Base-by-base conservation (phyloP, 768 basidiomycete genomes). In the Ephemerocybe angulata region DNA sequence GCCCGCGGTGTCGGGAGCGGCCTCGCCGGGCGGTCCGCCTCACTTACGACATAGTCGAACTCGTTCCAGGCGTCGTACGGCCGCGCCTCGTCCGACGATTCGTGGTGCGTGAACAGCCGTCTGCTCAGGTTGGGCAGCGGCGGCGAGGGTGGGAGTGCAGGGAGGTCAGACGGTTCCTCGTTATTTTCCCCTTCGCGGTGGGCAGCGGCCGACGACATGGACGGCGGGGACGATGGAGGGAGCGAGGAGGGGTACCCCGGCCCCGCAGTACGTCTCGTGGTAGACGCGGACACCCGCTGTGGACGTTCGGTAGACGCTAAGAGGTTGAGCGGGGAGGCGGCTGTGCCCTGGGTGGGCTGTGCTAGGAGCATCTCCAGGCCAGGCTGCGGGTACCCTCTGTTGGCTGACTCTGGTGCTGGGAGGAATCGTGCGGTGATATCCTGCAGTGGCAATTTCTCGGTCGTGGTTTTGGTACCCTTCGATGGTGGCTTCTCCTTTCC, bases 141-240 rank as follows among this genome's bases (percentile, higher is more conserved):
- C 40, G 50, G 19, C 53, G 59, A 52, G 47, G 29, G 25, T 54
- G 52, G 22, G 48, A 40, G 21, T 37, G 42, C 19, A 60, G 54
- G 38, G 63, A 54, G 46, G 48, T 21, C 42, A 57, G 40, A 31
- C 27, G 6, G 13, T 53, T 47, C 47, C 41, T 29, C 37, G 50
- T 54, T 42, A 37, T 29, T 25, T 27, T 27, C 42, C 50, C 15
- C 31, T 10, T 49, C 28, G 27, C 42, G 22, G 10, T 60, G 62
- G 21, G 64, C 56, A 27, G 50, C 47, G 31, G 54, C 28, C 13
- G 48, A 44, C 10, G 60, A 56, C 4, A 60, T 61, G 21, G 67
- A 61, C 12, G 71, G 71, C 3, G 71, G 71, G 6, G 71, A 72
- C 2, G 71, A 72, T 0, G 71, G 71, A 8, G 71, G 71, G 29